Conservation (phyloP, 495 filamentous ascomycete species). For the Massariosphaeria phaeospora region DNA sequence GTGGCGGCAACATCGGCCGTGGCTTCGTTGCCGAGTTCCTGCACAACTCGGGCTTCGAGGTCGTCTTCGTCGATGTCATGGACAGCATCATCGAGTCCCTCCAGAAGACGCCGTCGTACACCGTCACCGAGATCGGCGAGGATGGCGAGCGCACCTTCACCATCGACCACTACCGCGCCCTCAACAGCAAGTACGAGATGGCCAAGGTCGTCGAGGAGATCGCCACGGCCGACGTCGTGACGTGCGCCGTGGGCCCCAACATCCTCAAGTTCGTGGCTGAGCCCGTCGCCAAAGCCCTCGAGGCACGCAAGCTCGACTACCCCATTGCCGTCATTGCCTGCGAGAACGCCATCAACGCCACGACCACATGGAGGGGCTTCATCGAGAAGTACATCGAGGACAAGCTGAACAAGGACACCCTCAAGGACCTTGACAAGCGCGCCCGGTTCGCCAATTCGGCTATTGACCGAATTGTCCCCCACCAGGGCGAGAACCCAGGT, state of each 20-base stretch:
- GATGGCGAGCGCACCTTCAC: slow-evolving; percentile 74
- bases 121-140: slow-evolving; percentile 85
- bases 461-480: slow-evolving; percentile 94
- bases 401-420: slow-evolving; percentile 40
- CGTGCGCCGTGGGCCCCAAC: slow-evolving; percentile 92
- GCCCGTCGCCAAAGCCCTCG: slow-evolving; percentile 85
- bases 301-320: slow-evolving; percentile 60
- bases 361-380: slow-evolving; percentile 71
- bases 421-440: slow-evolving; percentile 40
- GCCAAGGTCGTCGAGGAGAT: slow-evolving; percentile 77
- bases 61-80: slow-evolving; percentile 92
- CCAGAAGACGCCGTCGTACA: slow-evolving; percentile 69
- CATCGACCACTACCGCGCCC: slow-evolving; percentile 90
- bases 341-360: slow-evolving; percentile 93
- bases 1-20: slow-evolving; percentile 80
- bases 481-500: slow-evolving; percentile 69
- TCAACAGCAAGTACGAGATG: slow-evolving; percentile 85
- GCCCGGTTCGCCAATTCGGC: slow-evolving; percentile 87
- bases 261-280: slow-evolving; percentile 94
- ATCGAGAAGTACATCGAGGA: slow-evolving; percentile 79
- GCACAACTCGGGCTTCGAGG: slow-evolving; percentile 80
- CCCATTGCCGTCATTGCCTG: slow-evolving; percentile 92
- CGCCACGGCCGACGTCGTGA: slow-evolving; percentile 78
- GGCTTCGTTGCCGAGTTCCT: slow-evolving; percentile 66
- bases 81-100: slow-evolving; percentile 70